Conservation (phyloP, 129 eudicot genomes). For the Tagetes erecta region DNA sequence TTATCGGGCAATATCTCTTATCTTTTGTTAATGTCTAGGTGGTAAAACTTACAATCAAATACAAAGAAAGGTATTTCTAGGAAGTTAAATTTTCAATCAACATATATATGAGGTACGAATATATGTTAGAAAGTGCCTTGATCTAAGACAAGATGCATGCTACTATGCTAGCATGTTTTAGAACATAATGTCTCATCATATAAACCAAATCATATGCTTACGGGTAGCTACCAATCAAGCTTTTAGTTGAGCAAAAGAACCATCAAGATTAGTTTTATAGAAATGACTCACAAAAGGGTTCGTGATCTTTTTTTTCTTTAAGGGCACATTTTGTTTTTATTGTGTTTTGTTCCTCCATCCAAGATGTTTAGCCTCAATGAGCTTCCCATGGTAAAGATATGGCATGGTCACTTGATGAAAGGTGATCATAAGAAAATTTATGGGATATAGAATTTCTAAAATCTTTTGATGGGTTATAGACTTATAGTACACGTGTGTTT, state of each 20-base stretch:
- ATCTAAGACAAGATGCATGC: not conserved
- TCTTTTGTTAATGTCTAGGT: not conserved
- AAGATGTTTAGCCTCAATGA: slow-evolving; percentile 3
- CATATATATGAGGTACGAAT: not conserved
- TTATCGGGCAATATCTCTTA: not conserved
- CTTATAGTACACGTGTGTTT: not conserved
- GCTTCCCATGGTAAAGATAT: not conserved
- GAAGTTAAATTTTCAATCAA: not conserved
- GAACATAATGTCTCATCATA: not conserved
- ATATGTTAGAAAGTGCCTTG: not conserved
- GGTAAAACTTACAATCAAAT: slow-evolving; percentile 10
- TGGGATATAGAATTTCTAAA: not conserved
- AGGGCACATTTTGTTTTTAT: not conserved
- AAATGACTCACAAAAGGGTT: not conserved
- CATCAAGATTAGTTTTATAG: not conserved
- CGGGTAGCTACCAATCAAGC: not conserved
- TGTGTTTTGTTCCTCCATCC: not conserved
- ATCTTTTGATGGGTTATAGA: not conserved
- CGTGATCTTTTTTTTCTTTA: not conserved
- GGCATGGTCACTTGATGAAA: not conserved
- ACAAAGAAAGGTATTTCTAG: not conserved
- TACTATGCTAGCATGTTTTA: not conserved
- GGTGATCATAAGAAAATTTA: not conserved
- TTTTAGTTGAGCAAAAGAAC: not conserved
- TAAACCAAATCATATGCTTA: not conserved